A percentile compares a stretch with the other conserved stretches of the same genome.
Conservation (phyloP, 2,329 filamentous ascomycete species). For the Epichloe typhina region DNA sequence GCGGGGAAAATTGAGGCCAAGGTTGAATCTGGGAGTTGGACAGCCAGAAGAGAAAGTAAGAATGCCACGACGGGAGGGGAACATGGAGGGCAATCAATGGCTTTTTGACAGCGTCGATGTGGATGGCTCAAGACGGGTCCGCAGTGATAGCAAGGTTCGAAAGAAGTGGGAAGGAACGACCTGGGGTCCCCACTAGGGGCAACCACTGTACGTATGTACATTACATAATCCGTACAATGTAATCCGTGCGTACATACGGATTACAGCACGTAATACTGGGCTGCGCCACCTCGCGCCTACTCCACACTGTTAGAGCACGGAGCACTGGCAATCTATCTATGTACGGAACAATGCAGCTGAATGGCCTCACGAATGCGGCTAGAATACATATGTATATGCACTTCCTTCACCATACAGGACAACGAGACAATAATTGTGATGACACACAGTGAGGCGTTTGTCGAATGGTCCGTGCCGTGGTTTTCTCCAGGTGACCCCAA, state of each 20-base stretch:
- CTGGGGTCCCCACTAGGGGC: background rate
- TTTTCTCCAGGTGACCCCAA: background rate
- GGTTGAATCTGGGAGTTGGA: background rate
- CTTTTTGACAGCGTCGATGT: background rate
- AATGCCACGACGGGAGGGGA: background rate
- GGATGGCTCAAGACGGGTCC: background rate
- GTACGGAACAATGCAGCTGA: background rate
- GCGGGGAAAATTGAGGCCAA: background rate
- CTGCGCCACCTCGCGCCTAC: no score
- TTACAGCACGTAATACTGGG: no score
- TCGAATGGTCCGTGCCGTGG: background rate
- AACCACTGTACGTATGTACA: no score
- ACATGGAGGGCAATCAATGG: background rate
- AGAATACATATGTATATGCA: background rate
- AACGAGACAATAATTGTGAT: background rate
- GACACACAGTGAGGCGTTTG: background rate
- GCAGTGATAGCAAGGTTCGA: background rate
- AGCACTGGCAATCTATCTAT: background rate
- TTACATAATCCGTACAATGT: no score
- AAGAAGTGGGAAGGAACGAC: constrained; percentile 2
- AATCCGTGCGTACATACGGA: no score
- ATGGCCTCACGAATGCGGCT: background rate
- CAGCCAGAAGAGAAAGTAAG: background rate
- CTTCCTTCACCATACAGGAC: no score
- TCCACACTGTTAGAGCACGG: no score